Evolutionary conservation across 148 eudicot genomes (phyloP), one percentile per base, ranked within the genome.

Genomic region (Talinum fruticosum): DNA sequence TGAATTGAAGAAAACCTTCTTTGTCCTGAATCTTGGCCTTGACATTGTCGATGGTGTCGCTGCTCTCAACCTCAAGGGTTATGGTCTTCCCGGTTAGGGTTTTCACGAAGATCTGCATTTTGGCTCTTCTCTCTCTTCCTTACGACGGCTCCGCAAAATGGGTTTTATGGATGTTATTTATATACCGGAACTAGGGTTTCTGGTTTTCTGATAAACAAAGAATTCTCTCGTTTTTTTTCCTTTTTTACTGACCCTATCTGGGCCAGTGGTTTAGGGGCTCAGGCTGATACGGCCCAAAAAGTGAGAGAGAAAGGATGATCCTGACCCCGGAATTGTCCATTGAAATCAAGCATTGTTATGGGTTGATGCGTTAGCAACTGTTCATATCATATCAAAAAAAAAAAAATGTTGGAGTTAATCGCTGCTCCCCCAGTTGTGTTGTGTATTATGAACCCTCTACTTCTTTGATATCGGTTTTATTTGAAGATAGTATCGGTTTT

Each of bases 41-140:
- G 73, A 76, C 79, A 72, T 81, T 81, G 72, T 76, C 76, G 44
- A 81, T 81, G n/a, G 79, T 76, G 53, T 81, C 83, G 21, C 76
- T 76, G 35, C 65, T 76, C 23, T 81, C 79, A 12, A 81, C 76
- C 70, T 81, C 83, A 10, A 81, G 70, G 67, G 79, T 81, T 14
- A 81, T 81, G 44, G 83, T 81, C 37, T 81, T 81, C 2, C 83
- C 83, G 10, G 79, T 76, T 35, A 76, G 79, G 49, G 83, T 81
- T 76, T 81, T 76, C 32, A 81, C 83, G 66, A 81, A 81, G 54
- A 81, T 81, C 76, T 76, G 83, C 83, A 81, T 81, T n/a, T 30
- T 80, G 30, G 0, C n/a, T 69, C 8, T 1, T 67, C 26, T 47
- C n/a, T 30, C 35, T 34, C 28, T 37, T 62, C 69, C 6, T 26